phyloP scores from a whole-genome alignment of 2,329 filamentous ascomycete genomes.

The Pyrenochaeta sp. region DNA sequence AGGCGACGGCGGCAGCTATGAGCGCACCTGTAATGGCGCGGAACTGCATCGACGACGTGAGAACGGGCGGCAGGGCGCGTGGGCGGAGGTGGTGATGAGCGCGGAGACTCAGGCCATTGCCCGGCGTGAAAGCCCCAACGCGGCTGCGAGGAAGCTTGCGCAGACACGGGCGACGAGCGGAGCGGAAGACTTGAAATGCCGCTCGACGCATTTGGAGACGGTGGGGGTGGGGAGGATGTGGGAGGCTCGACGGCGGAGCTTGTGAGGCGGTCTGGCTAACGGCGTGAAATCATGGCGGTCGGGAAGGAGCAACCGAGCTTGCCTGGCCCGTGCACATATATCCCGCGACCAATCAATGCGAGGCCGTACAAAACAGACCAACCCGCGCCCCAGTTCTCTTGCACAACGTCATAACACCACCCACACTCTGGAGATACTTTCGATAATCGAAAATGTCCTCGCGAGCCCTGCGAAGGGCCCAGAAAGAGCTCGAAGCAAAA shows the following conservation, averaged over 20 bases:
- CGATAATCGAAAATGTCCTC: constrained; percentile 62
- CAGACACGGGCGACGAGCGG: constrained; percentile 69
- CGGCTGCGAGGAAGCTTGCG: constrained; percentile 65
- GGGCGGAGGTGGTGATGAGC: constrained; percentile 51
- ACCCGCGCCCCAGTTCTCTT: constrained; percentile 8
- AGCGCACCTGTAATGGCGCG: constrained; percentile 72
- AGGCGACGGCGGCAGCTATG: constrained; percentile 72
- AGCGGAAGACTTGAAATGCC: constrained; percentile 71
- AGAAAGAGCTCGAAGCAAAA: constrained; percentile 67
- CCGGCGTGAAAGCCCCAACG: constrained; percentile 41
- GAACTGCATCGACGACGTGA: constrained; percentile 77
- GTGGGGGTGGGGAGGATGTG: constrained; percentile 14
- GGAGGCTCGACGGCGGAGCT: constrained; percentile 10
- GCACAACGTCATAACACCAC: constrained; percentile 27
- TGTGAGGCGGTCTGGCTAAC: constrained; percentile 10
- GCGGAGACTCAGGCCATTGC: constrained; percentile 58
- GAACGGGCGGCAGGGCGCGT: constrained; percentile 53
- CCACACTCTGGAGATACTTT: constrained; percentile 14
- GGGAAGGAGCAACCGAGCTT: constrained; percentile 3
- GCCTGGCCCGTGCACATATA: constrained; percentile 1
- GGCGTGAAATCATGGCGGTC: constrained; percentile 8
- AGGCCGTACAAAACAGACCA: constrained; percentile 12
- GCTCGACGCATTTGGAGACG: constrained; percentile 73
- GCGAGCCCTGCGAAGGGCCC: constrained; percentile 69
- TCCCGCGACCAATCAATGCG: constrained; percentile 17